Base-by-base conservation (phyloP, 2,329 filamentous ascomycete genomes). In the Claviceps pazoutovae region DNA sequence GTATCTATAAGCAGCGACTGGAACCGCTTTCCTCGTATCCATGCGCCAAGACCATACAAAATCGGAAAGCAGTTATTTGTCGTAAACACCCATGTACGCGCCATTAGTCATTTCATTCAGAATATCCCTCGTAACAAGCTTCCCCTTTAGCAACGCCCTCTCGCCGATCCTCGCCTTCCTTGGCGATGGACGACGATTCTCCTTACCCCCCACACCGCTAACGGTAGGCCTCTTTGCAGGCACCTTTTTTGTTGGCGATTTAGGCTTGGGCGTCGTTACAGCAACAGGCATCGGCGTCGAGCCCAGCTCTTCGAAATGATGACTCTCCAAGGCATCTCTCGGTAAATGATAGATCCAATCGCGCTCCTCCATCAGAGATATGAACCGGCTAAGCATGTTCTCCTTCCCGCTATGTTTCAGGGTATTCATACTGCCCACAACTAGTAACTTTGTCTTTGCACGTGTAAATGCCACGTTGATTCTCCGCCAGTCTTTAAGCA, bases 381-480 rank as follows among this genome's bases (percentile, higher is more conserved):
- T 76, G 61, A 97, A 88, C 21, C 77, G 76, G 37, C 78, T 78
- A 14, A 98, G 74, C 68, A 97, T 82, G 59, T 89, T 86, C 58
- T 87, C 83, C 26, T 71, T 71, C n/a, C 73, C 82, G 50, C 84
- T 76, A 11, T 80, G 73, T 74, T 85, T 88, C 2, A 98, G 71
- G 0, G 93, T 98, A 52, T 74, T 75, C 62, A 80, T 79, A 65
- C 87, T 94, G 9, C 93, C 93, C 0, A 98, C 68, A 13, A 98
- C 84, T 1, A 98, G 74, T 38, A 98, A 71, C 71, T 98, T 98
- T 0, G 86, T 93, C 64, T 90, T 87, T 21, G 93, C 93, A 30
- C 93, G 77, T 4, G 93, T 98, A 57, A 98, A 87, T 0, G 93
- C 93, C 3, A 98, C 93, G 60, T 98, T 98, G 64, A 98, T 89